phyloP scores from a whole-genome alignment of 306 rosid species.

The Acacia acuminata region DNA sequence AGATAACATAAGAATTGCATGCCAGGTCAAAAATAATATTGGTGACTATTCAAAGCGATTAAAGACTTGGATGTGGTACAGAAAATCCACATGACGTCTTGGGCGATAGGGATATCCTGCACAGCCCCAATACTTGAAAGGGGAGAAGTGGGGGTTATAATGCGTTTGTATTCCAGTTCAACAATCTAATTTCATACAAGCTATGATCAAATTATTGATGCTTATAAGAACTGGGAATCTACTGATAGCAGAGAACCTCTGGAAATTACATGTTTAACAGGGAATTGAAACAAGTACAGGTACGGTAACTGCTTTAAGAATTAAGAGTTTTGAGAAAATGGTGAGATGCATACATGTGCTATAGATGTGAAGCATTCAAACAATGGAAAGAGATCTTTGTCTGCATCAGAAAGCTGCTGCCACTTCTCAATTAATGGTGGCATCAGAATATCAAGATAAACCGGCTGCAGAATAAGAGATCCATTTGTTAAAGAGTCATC shows the following conservation, averaged over 20 bases:
- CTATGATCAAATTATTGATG: background rate
- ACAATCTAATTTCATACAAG: slow-evolving; percentile 5
- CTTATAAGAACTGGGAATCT: slow-evolving; percentile 20
- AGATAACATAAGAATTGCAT: slow-evolving; percentile 30
- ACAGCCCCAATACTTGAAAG: background rate
- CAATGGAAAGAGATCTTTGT: slow-evolving; percentile 92
- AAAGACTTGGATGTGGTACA: background rate
- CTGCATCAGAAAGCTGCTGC: slow-evolving; percentile 95
- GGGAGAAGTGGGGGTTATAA: background rate
- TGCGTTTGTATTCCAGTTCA: slow-evolving; percentile 20
- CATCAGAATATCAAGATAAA: slow-evolving; percentile 91
- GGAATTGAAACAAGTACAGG: slow-evolving; percentile 5
- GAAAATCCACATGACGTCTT: slow-evolving; percentile 4
- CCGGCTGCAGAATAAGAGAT: slow-evolving; percentile 65
- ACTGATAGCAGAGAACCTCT: slow-evolving; percentile 14
- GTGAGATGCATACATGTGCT: slow-evolving; percentile 62
- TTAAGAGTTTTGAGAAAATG: slow-evolving; percentile 1
- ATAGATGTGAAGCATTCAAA: slow-evolving; percentile 97
- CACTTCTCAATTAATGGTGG: slow-evolving; percentile 96
- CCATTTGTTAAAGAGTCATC: slow-evolving; percentile 28
- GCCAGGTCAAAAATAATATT: slow-evolving; percentile 17
- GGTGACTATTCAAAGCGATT: slow-evolving; percentile 6
- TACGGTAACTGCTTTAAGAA: slow-evolving; percentile 5
- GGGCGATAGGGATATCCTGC: background rate
- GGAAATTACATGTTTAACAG: slow-evolving; percentile 14